A percentile compares a stretch with the other conserved stretches of the same genome.
phyloP scores from a whole-genome alignment of 2,329 filamentous ascomycete species.

The Dryadomyces quercivorus region DNA sequence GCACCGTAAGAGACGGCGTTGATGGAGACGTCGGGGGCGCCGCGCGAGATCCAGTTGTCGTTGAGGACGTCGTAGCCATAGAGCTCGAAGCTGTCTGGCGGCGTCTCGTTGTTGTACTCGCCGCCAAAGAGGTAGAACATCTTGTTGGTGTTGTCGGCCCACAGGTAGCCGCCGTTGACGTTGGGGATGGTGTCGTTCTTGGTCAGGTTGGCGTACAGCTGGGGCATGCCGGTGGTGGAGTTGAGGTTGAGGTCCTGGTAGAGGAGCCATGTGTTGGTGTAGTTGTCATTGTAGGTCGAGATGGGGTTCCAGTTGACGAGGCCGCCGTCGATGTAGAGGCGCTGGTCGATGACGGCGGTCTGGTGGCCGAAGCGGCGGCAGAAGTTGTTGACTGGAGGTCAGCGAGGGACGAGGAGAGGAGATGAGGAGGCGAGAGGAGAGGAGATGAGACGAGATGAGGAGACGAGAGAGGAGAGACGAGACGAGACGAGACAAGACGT shows the following conservation, averaged over 20 bases:
- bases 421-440: background rate
- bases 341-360: slow-evolving; percentile 44
- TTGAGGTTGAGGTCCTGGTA: slow-evolving; percentile 42
- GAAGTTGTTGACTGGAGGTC: slow-evolving; percentile 31
- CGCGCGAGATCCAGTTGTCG: slow-evolving; percentile 41
- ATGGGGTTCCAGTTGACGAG: slow-evolving; percentile 42
- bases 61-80: slow-evolving; percentile 46
- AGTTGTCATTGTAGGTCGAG: slow-evolving; percentile 33
- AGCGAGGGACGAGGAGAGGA: background rate
- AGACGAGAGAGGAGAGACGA: background rate
- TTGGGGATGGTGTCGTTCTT: slow-evolving; percentile 45
- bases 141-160: slow-evolving; percentile 51
- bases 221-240: slow-evolving; percentile 33
- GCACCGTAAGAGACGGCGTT: slow-evolving; percentile 43
- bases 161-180: slow-evolving; percentile 35
- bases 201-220: slow-evolving; percentile 41
- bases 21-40: slow-evolving; percentile 24
- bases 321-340: slow-evolving; percentile 51
- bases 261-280: slow-evolving; percentile 42
- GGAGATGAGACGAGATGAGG: background rate
- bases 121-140: slow-evolving; percentile 51
- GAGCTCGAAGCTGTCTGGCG: slow-evolving; percentile 31
- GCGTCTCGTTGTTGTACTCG: slow-evolving; percentile 30
- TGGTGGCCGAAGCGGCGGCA: slow-evolving; percentile 46
- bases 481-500: background rate